Conservation (phyloP, 345 rosid genomes). For the Laguncularia racemosa region DNA sequence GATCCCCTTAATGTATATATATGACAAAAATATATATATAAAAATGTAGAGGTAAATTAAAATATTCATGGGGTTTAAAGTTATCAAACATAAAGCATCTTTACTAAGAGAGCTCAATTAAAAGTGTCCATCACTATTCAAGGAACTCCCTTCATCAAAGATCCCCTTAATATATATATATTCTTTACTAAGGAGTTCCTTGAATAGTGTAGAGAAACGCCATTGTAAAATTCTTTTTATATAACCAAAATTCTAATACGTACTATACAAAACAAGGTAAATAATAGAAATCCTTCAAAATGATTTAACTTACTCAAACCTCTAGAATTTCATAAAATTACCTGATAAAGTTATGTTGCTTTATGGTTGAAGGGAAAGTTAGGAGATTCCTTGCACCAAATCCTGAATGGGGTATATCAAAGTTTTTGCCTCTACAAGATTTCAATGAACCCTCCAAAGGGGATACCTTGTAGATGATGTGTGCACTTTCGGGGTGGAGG, state of each 20-base stretch:
- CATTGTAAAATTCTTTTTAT: not conserved
- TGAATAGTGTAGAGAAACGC: not conserved
- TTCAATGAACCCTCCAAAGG: constrained; percentile 9
- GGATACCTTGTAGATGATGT: constrained; percentile 8
- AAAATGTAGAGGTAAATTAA: no score
- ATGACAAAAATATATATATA: no score
- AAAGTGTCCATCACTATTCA: no score
- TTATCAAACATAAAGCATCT: no score
- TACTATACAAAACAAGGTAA: constrained; percentile 4
- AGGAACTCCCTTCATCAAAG: not conserved
- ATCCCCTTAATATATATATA: no score
- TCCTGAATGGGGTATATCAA: not conserved
- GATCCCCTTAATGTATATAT: no score
- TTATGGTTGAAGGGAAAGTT: not conserved
- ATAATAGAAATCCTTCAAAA: not conserved
- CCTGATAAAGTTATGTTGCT: not conserved
- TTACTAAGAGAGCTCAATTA: no score
- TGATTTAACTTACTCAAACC: no score
- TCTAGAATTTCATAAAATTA: no score
- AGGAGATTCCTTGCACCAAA: not conserved
- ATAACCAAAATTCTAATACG: not conserved
- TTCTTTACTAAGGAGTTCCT: fast-evolving
- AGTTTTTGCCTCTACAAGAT: not conserved
- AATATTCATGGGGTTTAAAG: no score
- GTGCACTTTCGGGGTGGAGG: constrained; percentile 9